Evolutionary conservation across 2,329 filamentous ascomycete species (phyloP).

Genomic region (Neurospora crassa): DNA sequence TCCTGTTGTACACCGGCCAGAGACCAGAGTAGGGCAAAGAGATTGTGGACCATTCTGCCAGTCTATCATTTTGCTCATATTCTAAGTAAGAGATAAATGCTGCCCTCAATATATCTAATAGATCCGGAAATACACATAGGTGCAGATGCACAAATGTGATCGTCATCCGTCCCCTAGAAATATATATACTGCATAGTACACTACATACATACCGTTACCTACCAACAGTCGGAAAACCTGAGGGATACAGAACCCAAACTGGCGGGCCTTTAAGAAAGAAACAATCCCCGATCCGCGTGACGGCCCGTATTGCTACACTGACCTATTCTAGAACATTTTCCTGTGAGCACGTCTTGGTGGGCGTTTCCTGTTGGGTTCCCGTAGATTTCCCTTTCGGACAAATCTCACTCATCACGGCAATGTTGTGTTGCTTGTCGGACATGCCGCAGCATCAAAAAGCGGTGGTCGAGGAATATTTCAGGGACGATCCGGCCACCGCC

Average conservation of each 20-base stretch:
- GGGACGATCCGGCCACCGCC: not conserved
- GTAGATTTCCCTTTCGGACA: not conserved
- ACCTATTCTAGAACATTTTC: not conserved
- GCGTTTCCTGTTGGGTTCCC: not conserved
- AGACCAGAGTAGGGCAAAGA: not conserved
- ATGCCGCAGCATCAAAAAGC: not conserved
- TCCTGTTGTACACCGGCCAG: not conserved
- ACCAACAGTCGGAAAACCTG: not conserved
- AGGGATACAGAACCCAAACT: not conserved
- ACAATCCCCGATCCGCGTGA: not conserved
- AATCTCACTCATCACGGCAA: not conserved
- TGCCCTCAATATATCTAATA: not conserved
- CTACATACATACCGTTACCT: not conserved
- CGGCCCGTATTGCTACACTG: not conserved
- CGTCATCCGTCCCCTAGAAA: not conserved
- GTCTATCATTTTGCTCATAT: too few species aligned
- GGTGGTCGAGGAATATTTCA: not conserved
- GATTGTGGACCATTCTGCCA: not conserved
- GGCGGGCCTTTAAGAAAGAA: not conserved
- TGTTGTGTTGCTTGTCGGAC: not conserved
- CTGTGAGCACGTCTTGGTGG: not conserved
- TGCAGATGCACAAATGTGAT: not conserved
- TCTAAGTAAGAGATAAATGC: not conserved
- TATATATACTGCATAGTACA: not conserved
- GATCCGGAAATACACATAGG: not conserved